These are phyloP conservation scores for Taiwanofungus camphoratus DNA, from an alignment of 1,284 basidiomycete genomes.

Conservation along the genomic window DNA sequence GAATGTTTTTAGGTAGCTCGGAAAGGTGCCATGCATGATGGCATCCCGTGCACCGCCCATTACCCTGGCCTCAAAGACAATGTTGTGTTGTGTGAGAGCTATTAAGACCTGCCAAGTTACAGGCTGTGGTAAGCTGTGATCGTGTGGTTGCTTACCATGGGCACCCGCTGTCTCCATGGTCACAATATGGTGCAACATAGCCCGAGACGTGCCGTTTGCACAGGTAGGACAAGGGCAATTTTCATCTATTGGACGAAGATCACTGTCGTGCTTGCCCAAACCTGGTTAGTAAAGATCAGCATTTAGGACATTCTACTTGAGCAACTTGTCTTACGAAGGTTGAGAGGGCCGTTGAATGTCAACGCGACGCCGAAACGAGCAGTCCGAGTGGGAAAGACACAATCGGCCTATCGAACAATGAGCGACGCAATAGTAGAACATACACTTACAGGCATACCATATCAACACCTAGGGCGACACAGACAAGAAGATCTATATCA, in stretches of 20 bases:
- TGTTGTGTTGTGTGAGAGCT: constrained; percentile 77
- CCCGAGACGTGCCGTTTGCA: constrained; percentile 53
- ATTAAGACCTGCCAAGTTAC: constrained; percentile 6
- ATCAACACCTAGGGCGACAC: constrained; percentile 82
- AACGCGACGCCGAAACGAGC: constrained; percentile 84
- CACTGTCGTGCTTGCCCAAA: constrained; percentile 61
- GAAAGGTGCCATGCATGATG: constrained; percentile 71
- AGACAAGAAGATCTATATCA: constrained; percentile 71
- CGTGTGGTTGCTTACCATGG: constrained; percentile 47
- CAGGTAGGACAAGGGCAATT: constrained; percentile 81
- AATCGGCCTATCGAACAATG: constrained; percentile 60
- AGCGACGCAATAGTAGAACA: background rate
- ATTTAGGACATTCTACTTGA: background rate
- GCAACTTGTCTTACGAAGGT: constrained; percentile 52
- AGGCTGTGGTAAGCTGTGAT: background rate
- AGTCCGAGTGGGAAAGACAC: constrained; percentile 84
- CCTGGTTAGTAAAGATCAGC: constrained; percentile 30
- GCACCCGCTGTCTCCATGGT: constrained; percentile 77
- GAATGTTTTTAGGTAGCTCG: constrained; percentile 66
- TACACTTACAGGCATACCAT: constrained; percentile 49
- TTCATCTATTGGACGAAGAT: constrained; percentile 66
- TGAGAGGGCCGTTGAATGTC: constrained; percentile 72
- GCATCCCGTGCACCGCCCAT: constrained; percentile 78
- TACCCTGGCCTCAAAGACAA: constrained; percentile 75
- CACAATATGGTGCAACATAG: constrained; percentile 65